These are phyloP conservation scores for Aspergillus felis DNA, from an alignment of 2,329 filamentous ascomycete species.

Conservation along the genomic window DNA sequence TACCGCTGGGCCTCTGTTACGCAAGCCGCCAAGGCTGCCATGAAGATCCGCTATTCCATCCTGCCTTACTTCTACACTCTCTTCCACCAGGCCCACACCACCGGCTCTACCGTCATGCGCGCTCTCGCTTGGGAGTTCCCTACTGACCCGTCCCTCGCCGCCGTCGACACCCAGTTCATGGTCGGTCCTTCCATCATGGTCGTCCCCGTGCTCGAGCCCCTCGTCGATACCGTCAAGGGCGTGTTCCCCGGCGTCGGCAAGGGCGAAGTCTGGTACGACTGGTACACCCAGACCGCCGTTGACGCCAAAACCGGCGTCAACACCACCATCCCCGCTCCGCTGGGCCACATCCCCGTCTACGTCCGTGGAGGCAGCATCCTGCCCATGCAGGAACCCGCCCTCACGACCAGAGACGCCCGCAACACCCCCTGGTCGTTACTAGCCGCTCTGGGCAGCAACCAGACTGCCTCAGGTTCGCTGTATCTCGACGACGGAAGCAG, in stretches of 20 bases:
- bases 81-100: conserved; percentile 62
- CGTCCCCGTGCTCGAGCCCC: conserved; percentile 60
- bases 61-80: conserved; percentile 75
- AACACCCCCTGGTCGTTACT: conserved; percentile 65
- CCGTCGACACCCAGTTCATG: conserved; percentile 68
- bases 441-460: conserved; percentile 54
- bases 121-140: conserved; percentile 73
- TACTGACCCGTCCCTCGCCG: conserved; percentile 63
- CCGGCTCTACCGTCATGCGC: conserved; percentile 67
- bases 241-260: conserved; percentile 64
- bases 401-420: conserved; percentile 63
- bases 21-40: conserved; percentile 61
- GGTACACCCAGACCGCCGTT: conserved; percentile 65
- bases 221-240: conserved; percentile 60
- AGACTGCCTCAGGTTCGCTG: conserved; percentile 57
- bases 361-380: conserved; percentile 65
- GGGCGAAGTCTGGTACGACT: conserved; percentile 70
- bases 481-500: conserved; percentile 76
- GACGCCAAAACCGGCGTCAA: conserved; percentile 52
- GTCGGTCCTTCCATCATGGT: conserved; percentile 64
- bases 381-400: conserved; percentile 63
- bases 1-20: conserved; percentile 66
- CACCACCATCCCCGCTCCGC: conserved; percentile 57
- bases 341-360: conserved; percentile 68
- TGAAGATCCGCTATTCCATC: conserved; percentile 66